Base-by-base conservation (phyloP, 2,329 filamentous ascomycete genomes). In the Stachybotrys chartarum region DNA sequence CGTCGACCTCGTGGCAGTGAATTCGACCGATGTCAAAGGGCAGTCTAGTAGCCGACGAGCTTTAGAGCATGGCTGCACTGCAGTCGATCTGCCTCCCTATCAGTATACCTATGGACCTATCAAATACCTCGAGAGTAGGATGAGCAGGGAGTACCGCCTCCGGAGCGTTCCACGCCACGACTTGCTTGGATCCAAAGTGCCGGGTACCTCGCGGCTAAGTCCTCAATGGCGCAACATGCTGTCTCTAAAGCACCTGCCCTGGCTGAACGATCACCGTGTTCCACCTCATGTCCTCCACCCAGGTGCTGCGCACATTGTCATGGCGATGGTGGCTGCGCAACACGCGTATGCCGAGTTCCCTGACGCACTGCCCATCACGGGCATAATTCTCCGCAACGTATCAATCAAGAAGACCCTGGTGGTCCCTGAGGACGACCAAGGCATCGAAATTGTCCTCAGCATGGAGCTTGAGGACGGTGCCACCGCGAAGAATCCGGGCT, bases 81-180 rank as follows among this genome's bases (percentile, higher is more conserved):
- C 39, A 10, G 14, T 54, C 7, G 54, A 58, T n/a, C 51, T 58
- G 3, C 51, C 56, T 3, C 18, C 47, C 7, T 58, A 58, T 44
- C 31, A 53, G 42, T 58, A 49, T 16, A 42, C 39, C 17, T 55
- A 55, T 18, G 35, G 48, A 8, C 49, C 32, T 10, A n/a, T 52
- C 7, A n/a, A 35, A n/a, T 50, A 44, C 12, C 16, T 47, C 42
- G 55, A 57, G 44, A 54, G 49, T 31, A 52, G 55, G 3, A 42
- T 54, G 16, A 58, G 53, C 54, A 57, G 54, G 11, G 58, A 62
- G 49, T 55, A 57, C 49, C 53, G 60, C 8, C 55, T 56, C 1
- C 53, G 55, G 11, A 47, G 54, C 31, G 52, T 56, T 46, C 59
- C 55, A 4, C 53, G 57, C 1, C 54, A 58, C 6, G 59, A 62